Conservation (phyloP, 2,329 filamentous ascomycete genomes). For the Colletotrichum liaoningense region DNA sequence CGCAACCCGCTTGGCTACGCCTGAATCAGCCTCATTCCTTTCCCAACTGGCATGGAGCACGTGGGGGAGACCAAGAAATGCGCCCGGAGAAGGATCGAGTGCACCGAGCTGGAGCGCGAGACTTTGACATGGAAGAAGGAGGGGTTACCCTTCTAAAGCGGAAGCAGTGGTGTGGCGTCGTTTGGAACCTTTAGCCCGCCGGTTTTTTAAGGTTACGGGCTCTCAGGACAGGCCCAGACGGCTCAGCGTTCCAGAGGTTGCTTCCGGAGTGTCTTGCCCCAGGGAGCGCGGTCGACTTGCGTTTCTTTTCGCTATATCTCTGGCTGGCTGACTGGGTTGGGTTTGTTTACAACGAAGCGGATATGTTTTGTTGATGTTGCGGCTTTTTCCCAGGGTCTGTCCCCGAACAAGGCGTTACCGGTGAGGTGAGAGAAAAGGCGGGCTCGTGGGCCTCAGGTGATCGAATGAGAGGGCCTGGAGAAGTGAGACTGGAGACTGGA, state of each 20-base stretch:
- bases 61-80: slow-evolving; percentile 33
- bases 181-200: slow-evolving; percentile 10
- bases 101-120: slow-evolving; percentile 22
- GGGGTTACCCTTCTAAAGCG: slow-evolving; percentile 32
- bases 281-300: not conserved
- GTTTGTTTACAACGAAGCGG: slow-evolving; percentile 28
- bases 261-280: slow-evolving; percentile 24
- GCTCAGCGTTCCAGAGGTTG: slow-evolving; percentile 23
- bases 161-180: slow-evolving; percentile 32
- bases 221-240: slow-evolving; percentile 28
- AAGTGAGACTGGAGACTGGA: not conserved
- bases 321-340: slow-evolving; percentile 2
- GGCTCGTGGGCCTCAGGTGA: slow-evolving; percentile 26
- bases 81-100: slow-evolving; percentile 33
- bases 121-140: slow-evolving; percentile 25
- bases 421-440: slow-evolving; percentile 28
- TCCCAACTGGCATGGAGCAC: slow-evolving; percentile 35
- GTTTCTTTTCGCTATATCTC: not conserved
- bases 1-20: slow-evolving; percentile 37
- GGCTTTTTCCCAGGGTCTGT: slow-evolving; percentile 29
- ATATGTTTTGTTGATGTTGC: slow-evolving; percentile 31
- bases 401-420: slow-evolving; percentile 9
- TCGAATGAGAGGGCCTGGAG: slow-evolving; percentile 29
- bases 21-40: slow-evolving; percentile 47
- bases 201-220: slow-evolving; percentile 29